Conservation (phyloP, 192 early-diverging fungal genomes). For the Phlyctochytrium arcticum region DNA sequence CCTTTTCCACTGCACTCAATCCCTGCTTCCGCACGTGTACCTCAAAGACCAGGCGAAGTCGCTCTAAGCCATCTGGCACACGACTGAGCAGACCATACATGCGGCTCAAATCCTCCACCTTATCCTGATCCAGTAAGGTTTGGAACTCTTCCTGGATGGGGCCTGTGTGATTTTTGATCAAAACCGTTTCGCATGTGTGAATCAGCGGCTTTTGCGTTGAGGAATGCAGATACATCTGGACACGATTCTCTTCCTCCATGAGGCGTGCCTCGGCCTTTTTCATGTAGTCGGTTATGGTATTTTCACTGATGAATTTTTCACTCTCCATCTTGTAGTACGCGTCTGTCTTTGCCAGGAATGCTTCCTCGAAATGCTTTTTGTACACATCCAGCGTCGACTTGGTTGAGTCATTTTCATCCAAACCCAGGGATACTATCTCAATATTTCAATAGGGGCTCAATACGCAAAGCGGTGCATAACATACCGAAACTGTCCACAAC, state of each 20-base stretch:
- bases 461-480: neutral
- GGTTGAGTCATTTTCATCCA: constrained; percentile 74
- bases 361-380: constrained; percentile 78
- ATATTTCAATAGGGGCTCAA: neutral
- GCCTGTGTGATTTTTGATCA: constrained; percentile 81
- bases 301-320: constrained; percentile 85
- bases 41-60: constrained; percentile 72
- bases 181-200: constrained; percentile 74
- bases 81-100: constrained; percentile 81
- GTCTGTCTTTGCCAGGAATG: constrained; percentile 76
- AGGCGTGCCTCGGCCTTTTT: constrained; percentile 79
- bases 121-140: constrained; percentile 79
- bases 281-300: constrained; percentile 93
- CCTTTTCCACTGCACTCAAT: constrained; percentile 71
- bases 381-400: constrained; percentile 85
- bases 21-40: constrained; percentile 76
- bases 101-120: constrained; percentile 80
- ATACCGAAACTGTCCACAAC: constrained; percentile 91
- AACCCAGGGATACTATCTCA: constrained; percentile 66
- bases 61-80: constrained; percentile 78
- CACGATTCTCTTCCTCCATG: constrained; percentile 80
- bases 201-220: constrained; percentile 76
- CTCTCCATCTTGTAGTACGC: constrained; percentile 87
- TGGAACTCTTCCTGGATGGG: constrained; percentile 88
- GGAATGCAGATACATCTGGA: constrained; percentile 82